phyloP scores from a whole-genome alignment of 371 early-diverging fungal genomes.

The Mortierella sp. region DNA sequence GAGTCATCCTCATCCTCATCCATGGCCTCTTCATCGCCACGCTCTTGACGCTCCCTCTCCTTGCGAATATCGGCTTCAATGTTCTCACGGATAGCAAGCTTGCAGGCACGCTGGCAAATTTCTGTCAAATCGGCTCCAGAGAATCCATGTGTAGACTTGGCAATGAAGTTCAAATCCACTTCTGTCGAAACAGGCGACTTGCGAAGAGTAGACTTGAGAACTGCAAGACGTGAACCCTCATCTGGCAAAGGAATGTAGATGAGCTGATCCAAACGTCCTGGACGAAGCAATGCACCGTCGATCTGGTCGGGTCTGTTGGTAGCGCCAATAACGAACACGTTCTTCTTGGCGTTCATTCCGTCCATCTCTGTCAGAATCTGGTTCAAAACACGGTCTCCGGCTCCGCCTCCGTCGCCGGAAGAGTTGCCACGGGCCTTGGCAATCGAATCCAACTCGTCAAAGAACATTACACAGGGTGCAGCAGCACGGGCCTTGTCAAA shows the following conservation, averaged over 20 bases:
- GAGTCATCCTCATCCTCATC: constrained; percentile 88
- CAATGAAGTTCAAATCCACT: constrained; percentile 90
- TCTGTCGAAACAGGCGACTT: constrained; percentile 95
- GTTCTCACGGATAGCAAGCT: constrained; percentile 98
- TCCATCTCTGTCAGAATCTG: constrained; percentile 99
- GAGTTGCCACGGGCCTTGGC: constrained; percentile 97
- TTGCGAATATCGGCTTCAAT: constrained; percentile 92
- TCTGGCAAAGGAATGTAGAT: constrained; percentile 99
- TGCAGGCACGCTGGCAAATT: constrained; percentile 99
- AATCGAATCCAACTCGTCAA: constrained; percentile 99
- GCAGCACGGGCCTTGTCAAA: constrained; percentile 99
- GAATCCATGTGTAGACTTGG: constrained; percentile 96
- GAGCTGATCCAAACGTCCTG: constrained; percentile 99
- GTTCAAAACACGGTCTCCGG: constrained; percentile 99
- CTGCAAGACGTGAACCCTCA: constrained; percentile 87
- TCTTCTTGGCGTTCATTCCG: constrained; percentile 99
- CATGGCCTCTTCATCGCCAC: constrained; percentile 81
- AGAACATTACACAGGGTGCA: constrained; percentile 99
- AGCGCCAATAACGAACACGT: constrained; percentile 99
- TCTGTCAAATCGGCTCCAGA: constrained; percentile 99
- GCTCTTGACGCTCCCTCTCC: constrained; percentile 79
- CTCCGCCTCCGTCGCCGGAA: constrained; percentile 94
- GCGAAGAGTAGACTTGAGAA: constrained; percentile 95
- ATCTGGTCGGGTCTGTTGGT: constrained; percentile 99
- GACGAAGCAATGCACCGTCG: constrained; percentile 95